phyloP scores from a whole-genome alignment of 1,139 yeast genomes.

The Pneumocystis wakefieldiae region DNA sequence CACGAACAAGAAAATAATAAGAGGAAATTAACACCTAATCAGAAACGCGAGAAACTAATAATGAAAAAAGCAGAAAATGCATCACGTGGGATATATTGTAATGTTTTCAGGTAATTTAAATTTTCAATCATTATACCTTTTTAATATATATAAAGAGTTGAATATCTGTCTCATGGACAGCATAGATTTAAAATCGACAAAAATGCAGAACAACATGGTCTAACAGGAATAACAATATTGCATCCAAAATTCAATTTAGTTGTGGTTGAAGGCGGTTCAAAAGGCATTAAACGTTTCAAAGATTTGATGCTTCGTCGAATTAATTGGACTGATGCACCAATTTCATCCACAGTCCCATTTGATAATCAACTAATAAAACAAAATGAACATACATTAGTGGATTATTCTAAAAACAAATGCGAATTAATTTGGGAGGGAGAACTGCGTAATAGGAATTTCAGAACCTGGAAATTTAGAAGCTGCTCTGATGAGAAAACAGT shows the following conservation, averaged over 20 bases:
- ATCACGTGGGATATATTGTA: conserved; percentile 40
- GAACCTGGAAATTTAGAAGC: conserved; percentile 45
- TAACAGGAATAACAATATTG: conserved; percentile 44
- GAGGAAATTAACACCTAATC: conserved; percentile 47
- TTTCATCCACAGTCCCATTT: conserved; percentile 21
- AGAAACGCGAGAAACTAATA: conserved; percentile 34
- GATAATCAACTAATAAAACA: conserved; percentile 13
- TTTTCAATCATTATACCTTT: neutral
- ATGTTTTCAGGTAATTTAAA: conserved; percentile 33
- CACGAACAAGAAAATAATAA: conserved; percentile 51
- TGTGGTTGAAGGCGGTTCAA: conserved; percentile 57
- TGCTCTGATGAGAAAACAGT: conserved; percentile 43
- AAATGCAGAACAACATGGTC: conserved; percentile 58
- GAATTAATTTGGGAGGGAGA: conserved; percentile 65
- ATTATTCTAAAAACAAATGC: conserved; percentile 38
- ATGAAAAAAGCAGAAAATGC: conserved; percentile 35
- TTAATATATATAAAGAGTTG: conserved; percentile 24
- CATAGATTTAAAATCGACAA: conserved; percentile 60
- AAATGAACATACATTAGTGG: conserved; percentile 19
- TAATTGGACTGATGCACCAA: conserved; percentile 43
- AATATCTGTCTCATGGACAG: conserved; percentile 43
- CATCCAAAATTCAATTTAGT: conserved; percentile 40
- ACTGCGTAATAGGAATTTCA: conserved; percentile 37
- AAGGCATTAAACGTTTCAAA: conserved; percentile 45
- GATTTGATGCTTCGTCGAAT: conserved; percentile 49